Base-by-base conservation (phyloP, 345 rosid species). In the Corymbia maculata region DNA sequence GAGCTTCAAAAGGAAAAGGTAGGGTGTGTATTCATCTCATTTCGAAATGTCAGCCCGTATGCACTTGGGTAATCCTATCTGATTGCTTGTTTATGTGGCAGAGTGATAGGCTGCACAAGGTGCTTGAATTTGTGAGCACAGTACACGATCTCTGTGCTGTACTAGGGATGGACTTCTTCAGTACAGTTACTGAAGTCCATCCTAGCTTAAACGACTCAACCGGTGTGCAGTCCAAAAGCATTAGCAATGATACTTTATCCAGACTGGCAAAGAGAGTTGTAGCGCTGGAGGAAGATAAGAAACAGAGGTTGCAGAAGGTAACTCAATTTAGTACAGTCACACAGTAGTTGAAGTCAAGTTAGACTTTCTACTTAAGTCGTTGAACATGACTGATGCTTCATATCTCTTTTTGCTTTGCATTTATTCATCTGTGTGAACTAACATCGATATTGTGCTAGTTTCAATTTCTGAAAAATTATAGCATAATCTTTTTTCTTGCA, bases 1-100 rank as follows among this genome's bases (percentile, higher is more conserved):
- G 98, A 96, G 90, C 99, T 97, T 85, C 98, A 98, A 88, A 96
- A 94, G 88, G 99, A 98, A 92, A 98, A 97, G 98, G 99, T 96
- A 90, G 88, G 30, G 45, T 3, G 24, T 0, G n/a, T 36, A 52
- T 47, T 85, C 24, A 51, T 44, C 30, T 13, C 66, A 85, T 85
- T 36, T 42, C 1, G 2, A 85, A 19, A 52, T 51, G 64, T 85
- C 53, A 52, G 47, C 64, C 45, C 52, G 30, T 30, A 52, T 52
- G 47, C 57, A 30, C 57, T 51, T 10, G 17, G 66, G 26, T 85
- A 90, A 21, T 80, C n/a, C 6, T 21, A 52, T 52, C 61, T 85
- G 61, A 36, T 53, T 85, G 61, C n/a, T 30, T 51, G 28, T 85
- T 85, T 22, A 87, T 89, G 90, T 79, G 87, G 26, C 90, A 98